phyloP scores from a whole-genome alignment of 129 eudicot genomes.

The Chrysanthemum makinoi region DNA sequence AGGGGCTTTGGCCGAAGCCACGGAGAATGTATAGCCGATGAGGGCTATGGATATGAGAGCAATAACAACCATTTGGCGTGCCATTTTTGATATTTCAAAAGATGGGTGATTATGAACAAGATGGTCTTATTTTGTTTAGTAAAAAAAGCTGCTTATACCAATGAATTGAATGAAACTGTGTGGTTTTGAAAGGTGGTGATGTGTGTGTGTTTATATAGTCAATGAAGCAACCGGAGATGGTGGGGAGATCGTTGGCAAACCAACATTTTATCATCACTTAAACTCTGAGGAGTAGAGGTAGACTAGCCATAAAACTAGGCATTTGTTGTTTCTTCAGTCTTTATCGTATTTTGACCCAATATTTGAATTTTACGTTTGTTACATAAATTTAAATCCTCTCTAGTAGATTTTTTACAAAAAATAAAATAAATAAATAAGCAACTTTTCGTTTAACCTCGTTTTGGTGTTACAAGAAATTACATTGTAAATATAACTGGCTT shows the following conservation, averaged over 20 bases:
- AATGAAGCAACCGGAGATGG: constrained; percentile 20
- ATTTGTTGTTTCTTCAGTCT: too few relatives aligned
- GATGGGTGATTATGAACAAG: not conserved
- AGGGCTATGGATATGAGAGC: constrained; percentile 31
- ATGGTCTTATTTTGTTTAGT: not conserved
- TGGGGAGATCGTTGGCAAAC: constrained; percentile 5
- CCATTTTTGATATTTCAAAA: constrained; percentile 32
- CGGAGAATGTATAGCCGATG: constrained; percentile 16
- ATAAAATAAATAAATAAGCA: too few relatives aligned
- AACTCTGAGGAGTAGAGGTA: constrained; percentile 20
- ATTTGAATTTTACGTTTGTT: too few relatives aligned
- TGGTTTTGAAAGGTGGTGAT: constrained; percentile 12
- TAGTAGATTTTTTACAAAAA: too few relatives aligned
- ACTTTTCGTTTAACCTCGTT: too few relatives aligned
- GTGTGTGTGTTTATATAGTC: constrained; percentile 19
- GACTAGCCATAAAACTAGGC: constrained; percentile 5
- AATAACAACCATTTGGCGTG: constrained; percentile 32
- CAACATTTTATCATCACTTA: constrained; percentile 17
- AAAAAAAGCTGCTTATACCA: not conserved
- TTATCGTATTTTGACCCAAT: too few relatives aligned
- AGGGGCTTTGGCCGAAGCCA: not conserved
- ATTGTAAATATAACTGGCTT: too few relatives aligned
- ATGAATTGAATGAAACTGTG: constrained; percentile 3
- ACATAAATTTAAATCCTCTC: too few relatives aligned
- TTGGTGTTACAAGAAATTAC: too few relatives aligned